Evolutionary conservation across 805 yeast genomes (phyloP).

Genomic region (Hanseniaspora guilliermondii): DNA sequence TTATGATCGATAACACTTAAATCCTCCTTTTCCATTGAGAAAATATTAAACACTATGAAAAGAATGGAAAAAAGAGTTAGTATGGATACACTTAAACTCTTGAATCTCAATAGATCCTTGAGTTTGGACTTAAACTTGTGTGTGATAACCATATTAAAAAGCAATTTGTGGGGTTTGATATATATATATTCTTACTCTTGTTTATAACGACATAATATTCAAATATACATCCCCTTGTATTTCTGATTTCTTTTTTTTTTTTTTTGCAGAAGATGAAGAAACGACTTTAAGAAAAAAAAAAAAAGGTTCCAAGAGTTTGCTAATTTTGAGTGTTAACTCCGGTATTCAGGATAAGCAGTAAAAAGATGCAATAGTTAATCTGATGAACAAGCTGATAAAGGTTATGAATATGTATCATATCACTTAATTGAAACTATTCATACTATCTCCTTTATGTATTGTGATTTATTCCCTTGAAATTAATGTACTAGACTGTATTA

Average conservation of each 20-base stretch:
- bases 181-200: no score
- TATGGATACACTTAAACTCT: conserved; percentile 57
- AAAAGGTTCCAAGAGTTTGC: no score
- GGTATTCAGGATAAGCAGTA: no score
- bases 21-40: conserved; percentile 14
- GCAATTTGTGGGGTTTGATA: background rate
- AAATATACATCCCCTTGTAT: background rate
- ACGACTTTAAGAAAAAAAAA: background rate
- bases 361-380: no score
- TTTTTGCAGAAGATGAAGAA: background rate
- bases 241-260: background rate
- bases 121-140: background rate
- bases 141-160: background rate
- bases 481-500: no score
- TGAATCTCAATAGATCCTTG: conserved; percentile 28
- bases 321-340: no score
- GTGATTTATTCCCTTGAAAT: no score
- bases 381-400: no score
- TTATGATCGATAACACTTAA: background rate
- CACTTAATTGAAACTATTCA: no score
- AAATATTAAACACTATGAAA: conserved; percentile 30
- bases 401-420: no score
- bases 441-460: no score
- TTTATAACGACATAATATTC: no score
- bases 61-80: conserved; percentile 39